Base-by-base conservation (phyloP, 352 stramenopile species). In the Phytophthora macrochlamydospora region DNA sequence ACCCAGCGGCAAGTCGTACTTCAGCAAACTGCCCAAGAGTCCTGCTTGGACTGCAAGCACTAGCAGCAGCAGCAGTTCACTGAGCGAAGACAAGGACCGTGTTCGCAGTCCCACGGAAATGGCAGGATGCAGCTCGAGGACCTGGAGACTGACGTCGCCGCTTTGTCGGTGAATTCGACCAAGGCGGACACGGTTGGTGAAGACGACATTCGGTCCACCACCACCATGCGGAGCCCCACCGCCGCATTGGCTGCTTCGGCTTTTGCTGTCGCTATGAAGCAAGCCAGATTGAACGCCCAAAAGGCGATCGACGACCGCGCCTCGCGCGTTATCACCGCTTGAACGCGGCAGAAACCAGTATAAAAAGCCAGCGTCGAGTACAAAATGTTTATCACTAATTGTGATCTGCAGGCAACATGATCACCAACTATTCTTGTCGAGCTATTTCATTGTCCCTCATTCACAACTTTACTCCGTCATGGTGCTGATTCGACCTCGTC, bases 231-330 rank as follows among this genome's bases (percentile, higher is more conserved):
- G 40, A 81, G 54, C 67, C 73, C 73, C n/a, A 76, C 73, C 0
- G 80, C 80, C 35, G 78, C 71, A 18, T 74, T 77, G 7, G 81
- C 84, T 11, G 81, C 81, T 30, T 91, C 79, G 1, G 84, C 84
- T 8, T 92, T 92, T 67, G 84, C 84, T 32, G 65, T 92, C 7
- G 84, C 84, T 11, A 92, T 92, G 84, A 92, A 92, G 61, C 79
- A 92, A 61, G 81, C 84, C 37, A 79, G 84, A 40, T 61, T 92
- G 29, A 90, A 91, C 53, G 81, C 84, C 14, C 84, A 92, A 46
- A 84, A 84, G 44, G 78, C 78, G 5, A 73, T 87, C 14, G 76
- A 87, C 45, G 78, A 87, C 52, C 78, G 78, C 31, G 67, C 78
- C 12, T 76, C 70, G 6, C 71, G 71, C 14, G 64, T 79, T 31